phyloP scores from a whole-genome alignment of 164 flowering plant species.

The Berberis vulgaris region DNA sequence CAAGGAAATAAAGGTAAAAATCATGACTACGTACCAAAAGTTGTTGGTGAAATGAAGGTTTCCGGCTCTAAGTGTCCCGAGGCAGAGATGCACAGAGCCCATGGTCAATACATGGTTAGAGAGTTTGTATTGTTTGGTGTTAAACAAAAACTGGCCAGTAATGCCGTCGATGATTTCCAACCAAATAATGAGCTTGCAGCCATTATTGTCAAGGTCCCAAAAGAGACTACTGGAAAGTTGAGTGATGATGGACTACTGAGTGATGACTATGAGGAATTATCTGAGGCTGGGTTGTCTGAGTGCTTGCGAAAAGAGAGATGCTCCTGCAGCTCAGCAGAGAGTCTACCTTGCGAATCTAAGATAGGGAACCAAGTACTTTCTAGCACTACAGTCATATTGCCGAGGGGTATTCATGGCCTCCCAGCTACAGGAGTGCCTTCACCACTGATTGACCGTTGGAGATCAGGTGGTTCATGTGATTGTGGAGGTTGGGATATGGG shows the following conservation, averaged over 20 bases:
- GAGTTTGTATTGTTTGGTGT: conserved; percentile 52
- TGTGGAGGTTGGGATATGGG: conserved; percentile 99
- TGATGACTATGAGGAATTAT: too few relatives aligned
- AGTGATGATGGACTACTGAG: too few relatives aligned
- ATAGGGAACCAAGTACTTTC: conserved; percentile 1
- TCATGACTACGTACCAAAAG: conserved; percentile 35
- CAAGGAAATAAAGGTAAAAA: conserved; percentile 50
- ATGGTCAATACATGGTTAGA: conserved; percentile 14
- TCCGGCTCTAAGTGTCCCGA: conserved; percentile 15
- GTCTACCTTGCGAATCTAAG: background rate
- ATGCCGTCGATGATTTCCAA: conserved; percentile 13
- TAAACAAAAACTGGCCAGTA: conserved; percentile 23
- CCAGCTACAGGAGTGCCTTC: conserved; percentile 66
- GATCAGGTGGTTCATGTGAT: conserved; percentile 81
- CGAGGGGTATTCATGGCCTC: conserved; percentile 65
- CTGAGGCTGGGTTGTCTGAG: background rate
- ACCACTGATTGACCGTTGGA: conserved; percentile 71
- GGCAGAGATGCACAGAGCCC: conserved; percentile 9
- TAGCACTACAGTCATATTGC: conserved; percentile 49
- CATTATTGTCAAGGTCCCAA: conserved; percentile 37
- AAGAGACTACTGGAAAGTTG: too few relatives aligned
- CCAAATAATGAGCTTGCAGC: conserved; percentile 72
- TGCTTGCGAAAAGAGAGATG: conserved; percentile 10
- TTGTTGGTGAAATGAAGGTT: conserved; percentile 69
- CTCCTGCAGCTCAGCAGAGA: conserved; percentile 13